phyloP scores from a whole-genome alignment of 108 stramenopile species.

The Skeletonema tropicum region DNA sequence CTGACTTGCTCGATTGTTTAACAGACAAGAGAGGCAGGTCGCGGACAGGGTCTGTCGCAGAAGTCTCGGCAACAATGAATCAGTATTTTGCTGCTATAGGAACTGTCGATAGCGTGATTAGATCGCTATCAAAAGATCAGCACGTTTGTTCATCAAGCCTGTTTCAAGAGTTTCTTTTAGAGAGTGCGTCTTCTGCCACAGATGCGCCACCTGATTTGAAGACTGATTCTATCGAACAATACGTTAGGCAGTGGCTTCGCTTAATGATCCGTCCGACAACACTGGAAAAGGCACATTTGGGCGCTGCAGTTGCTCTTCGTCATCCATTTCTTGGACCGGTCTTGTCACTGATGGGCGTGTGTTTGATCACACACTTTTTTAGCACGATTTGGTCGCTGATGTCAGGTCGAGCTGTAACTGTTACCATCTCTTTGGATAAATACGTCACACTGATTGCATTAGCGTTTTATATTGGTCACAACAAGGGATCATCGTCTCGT shows the following conservation, averaged over 20 bases:
- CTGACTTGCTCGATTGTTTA: conserved; percentile 15
- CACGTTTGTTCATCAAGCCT: conserved; percentile 27
- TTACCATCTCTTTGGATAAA: conserved; percentile 36
- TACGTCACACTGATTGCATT: conserved; percentile 32
- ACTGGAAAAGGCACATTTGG: conserved; percentile 11
- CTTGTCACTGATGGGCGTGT: conserved; percentile 18
- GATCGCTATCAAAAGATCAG: conserved; percentile 36
- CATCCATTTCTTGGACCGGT: conserved; percentile 30
- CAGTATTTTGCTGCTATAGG: conserved; percentile 11
- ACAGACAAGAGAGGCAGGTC: neutral
- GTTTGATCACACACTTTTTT: conserved; percentile 15
- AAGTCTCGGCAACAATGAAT: conserved; percentile 12
- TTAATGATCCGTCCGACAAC: conserved; percentile 6
- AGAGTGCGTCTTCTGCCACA: neutral
- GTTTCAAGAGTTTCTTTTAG: conserved; percentile 37
- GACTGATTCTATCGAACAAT: conserved; percentile 19
- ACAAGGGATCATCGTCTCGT: conserved; percentile 17
- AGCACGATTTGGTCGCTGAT: conserved; percentile 24
- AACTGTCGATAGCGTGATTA: conserved; percentile 31
- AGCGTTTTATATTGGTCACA: conserved; percentile 42
- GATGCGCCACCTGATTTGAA: neutral
- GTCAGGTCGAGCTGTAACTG: neutral
- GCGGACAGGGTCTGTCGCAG: conserved; percentile 6
- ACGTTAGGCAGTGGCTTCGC: conserved; percentile 35
- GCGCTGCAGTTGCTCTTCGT: conserved; percentile 23